A percentile compares a stretch with the other conserved stretches of the same genome.
phyloP scores from a whole-genome alignment of 805 yeast species.

The Candida argentea region DNA sequence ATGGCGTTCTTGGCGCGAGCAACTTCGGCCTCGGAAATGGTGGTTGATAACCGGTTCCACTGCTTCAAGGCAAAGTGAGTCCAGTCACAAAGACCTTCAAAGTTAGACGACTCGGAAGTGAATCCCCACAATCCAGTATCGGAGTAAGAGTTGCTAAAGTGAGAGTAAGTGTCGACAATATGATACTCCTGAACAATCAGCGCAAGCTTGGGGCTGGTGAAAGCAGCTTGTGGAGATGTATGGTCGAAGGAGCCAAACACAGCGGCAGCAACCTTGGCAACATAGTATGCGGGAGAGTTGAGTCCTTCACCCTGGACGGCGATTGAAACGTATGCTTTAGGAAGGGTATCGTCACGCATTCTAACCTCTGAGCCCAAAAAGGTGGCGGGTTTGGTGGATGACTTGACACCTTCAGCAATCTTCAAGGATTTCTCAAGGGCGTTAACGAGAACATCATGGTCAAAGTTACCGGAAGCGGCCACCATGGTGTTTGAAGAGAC shows the following conservation, averaged over 20 bases:
- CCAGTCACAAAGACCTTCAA: constrained; percentile 58
- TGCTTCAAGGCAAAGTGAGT: constrained; percentile 74
- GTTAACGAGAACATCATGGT: constrained; percentile 61
- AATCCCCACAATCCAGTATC: constrained; percentile 84
- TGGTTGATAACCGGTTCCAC: constrained; percentile 77
- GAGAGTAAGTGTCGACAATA: constrained; percentile 60
- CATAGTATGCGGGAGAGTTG: constrained; percentile 53
- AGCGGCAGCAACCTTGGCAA: constrained; percentile 65
- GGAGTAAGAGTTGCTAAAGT: constrained; percentile 63
- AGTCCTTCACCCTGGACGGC: constrained; percentile 67
- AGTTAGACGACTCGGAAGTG: constrained; percentile 52
- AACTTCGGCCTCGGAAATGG: constrained; percentile 68
- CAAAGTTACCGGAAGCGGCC: constrained; percentile 61
- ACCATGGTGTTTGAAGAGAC: constrained; percentile 58
- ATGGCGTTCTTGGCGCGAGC: constrained; percentile 65
- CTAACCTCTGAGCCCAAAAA: constrained; percentile 83
- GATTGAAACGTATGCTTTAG: constrained; percentile 68
- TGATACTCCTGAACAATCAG: constrained; percentile 62
- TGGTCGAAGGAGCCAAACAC: constrained; percentile 46
- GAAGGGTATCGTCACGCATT: constrained; percentile 80
- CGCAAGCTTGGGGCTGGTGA: constrained; percentile 58
- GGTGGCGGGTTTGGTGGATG: constrained; percentile 39
- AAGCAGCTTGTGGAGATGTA: constrained; percentile 39
- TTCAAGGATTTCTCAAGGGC: constrained; percentile 45
- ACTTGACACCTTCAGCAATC: constrained; percentile 42